Base-by-base conservation (phyloP, 1,284 basidiomycete genomes). In the Volvariella volvacea region DNA sequence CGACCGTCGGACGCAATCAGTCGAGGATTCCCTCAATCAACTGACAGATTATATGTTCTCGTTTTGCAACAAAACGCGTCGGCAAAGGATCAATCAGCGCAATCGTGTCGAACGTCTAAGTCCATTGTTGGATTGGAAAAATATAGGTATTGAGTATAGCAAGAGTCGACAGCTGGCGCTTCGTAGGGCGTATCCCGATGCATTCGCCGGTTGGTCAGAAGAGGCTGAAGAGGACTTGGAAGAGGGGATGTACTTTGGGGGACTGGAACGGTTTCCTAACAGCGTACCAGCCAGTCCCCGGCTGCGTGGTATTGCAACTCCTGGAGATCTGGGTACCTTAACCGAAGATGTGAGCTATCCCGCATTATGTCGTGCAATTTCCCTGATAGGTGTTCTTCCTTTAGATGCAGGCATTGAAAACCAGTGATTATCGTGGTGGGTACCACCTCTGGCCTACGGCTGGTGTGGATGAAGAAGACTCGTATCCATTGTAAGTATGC, bases 121-220 rank as follows among this genome's bases (percentile, higher is more conserved):
- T 41, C 95, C 95, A 37, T 65, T 99, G 45, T 73, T 99, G 48
- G 95, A 99, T 66, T 98, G 95, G 95, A 99, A 99, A 74, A 92
- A 93, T 56, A 71, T 99, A 20, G 95, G 95, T 3, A 81, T 98
- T 52, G 95, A 99, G 65, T 99, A 99, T 65, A 86, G 87, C 61
- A 99, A 97, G 71, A 89, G 92, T 30, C 74, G 95, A 41, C 93
- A 96, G 67, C 73, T 98, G 45, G 92, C 92, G 20, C 73, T 99
- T 44, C 74, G 95, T 51, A 75, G 95, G 40, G 95, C 95, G 9
- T 98, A 99, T 65, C 95, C 95, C 1, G 93, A 98, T 56, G 83
- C 88, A 47, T 99, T 97, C 68, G 80, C 76, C 50, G 71, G 68
- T 28, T 60, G 57, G 2, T 71, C 63, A 21, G 76, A 67, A 0